These are phyloP conservation scores for Eucalyptus brandiana DNA, from an alignment of 345 rosid species.

Conservation along the genomic window DNA sequence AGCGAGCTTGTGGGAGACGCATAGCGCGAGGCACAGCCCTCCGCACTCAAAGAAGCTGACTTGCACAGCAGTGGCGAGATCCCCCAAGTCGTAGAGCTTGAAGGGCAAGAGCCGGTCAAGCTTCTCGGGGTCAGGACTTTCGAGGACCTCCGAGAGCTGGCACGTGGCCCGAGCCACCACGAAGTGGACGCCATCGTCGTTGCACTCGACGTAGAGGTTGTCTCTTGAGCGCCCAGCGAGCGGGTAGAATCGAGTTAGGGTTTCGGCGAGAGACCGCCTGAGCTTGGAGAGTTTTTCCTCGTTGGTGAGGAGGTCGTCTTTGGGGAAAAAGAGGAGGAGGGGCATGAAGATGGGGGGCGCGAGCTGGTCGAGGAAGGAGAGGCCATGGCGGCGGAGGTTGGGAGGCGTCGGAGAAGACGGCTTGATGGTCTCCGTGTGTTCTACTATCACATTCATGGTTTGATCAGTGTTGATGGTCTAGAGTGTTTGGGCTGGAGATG, in stretches of 20 bases:
- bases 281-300: neutral
- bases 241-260: constrained; percentile 12
- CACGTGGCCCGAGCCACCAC: neutral
- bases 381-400: constrained; percentile 8
- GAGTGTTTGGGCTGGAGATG: neutral
- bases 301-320: neutral
- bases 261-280: constrained; percentile 1
- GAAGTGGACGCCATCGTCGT: constrained; percentile 10
- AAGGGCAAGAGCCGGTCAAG: neutral
- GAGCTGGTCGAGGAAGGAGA: constrained; percentile 11
- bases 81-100: neutral
- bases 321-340: neutral
- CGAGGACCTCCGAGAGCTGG: neutral
- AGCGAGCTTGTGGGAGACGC: constrained; percentile 1
- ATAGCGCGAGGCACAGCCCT: neutral
- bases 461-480: neutral
- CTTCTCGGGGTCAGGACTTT: neutral
- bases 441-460: neutral
- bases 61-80: neutral
- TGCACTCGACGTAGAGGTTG: constrained; percentile 3
- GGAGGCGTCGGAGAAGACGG: constrained; percentile 13
- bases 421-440: constrained; percentile 4
- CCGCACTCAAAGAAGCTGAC: constrained; percentile 10
- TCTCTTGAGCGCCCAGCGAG: constrained; percentile 8
- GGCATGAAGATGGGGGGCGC: constrained; percentile 3